Conservation (phyloP, 164 flowering plant genomes). For the Annona squamosa region DNA sequence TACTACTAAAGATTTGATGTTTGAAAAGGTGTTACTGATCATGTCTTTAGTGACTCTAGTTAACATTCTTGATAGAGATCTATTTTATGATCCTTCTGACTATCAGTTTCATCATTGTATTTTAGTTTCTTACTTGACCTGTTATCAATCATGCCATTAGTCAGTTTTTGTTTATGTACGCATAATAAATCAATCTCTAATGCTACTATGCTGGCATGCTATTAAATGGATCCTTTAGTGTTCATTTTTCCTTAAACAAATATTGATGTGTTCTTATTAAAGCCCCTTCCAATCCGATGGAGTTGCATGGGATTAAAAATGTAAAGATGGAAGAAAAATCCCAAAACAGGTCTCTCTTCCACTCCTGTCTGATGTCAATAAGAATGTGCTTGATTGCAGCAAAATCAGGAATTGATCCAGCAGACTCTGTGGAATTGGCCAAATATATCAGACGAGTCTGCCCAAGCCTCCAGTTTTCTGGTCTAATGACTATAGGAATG, state of each 20-base stretch:
- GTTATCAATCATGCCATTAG: too few species aligned
- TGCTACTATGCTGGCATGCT: neutral
- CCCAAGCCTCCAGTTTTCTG: conserved; percentile 77
- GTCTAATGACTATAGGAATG: conserved; percentile 97
- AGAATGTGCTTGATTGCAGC: conserved; percentile 39
- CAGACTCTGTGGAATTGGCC: conserved; percentile 60
- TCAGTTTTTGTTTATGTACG: too few species aligned
- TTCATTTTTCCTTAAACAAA: neutral
- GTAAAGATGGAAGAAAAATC: neutral
- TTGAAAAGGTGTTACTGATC: too few species aligned
- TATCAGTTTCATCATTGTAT: too few species aligned
- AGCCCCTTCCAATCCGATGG: neutral
- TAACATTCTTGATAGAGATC: too few species aligned
- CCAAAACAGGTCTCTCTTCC: neutral
- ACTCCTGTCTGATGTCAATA: neutral
- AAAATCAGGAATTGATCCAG: conserved; percentile 80
- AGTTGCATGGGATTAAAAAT: neutral
- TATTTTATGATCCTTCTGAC: too few species aligned
- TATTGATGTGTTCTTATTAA: neutral
- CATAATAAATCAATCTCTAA: too few species aligned
- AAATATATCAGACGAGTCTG: conserved; percentile 58
- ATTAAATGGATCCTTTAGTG: too few species aligned
- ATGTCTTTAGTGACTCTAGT: too few species aligned
- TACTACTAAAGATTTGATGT: too few species aligned
- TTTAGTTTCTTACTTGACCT: too few species aligned